phyloP scores from a whole-genome alignment of 163 green algal genomes.

The Scenedesmus sp. region DNA sequence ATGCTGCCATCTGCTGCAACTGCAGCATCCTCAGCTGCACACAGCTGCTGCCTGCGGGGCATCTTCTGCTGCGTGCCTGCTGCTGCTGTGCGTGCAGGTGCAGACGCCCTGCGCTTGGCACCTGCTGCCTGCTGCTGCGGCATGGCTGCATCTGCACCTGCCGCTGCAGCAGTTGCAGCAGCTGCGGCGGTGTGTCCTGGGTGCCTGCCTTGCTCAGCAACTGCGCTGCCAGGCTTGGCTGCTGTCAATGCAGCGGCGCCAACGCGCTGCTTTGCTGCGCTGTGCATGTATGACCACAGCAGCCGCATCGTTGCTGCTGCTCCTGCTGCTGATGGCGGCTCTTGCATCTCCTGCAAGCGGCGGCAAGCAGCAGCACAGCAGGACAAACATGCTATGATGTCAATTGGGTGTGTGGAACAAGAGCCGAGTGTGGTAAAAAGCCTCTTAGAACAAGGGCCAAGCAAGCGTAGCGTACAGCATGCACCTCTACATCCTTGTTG shows the following conservation, averaged over 20 bases:
- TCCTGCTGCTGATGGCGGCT: not conserved
- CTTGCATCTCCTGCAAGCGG: not conserved
- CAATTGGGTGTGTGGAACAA: no score
- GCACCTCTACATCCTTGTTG: no score
- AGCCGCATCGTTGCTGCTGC: not conserved
- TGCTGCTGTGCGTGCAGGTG: not conserved
- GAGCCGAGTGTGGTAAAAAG: no score
- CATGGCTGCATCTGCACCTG: not conserved
- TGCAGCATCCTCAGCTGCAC: not conserved
- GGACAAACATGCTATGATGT: no score
- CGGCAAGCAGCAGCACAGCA: not conserved
- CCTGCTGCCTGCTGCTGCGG: not conserved
- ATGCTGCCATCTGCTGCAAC: not conserved
- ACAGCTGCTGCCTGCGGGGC: not conserved
- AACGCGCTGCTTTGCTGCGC: no score
- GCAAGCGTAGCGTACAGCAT: no score
- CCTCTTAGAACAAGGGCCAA: no score
- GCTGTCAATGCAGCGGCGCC: not conserved
- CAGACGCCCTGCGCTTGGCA: not conserved
- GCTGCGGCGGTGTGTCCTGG: not conserved
- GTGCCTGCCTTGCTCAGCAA: not conserved
- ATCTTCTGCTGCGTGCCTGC: conserved; percentile 7
- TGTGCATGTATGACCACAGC: conserved; percentile 31
- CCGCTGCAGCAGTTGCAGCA: conserved; percentile 5
- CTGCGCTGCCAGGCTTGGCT: not conserved